Evolutionary conservation across 768 basidiomycete species (phyloP), one percentile per base, ranked within the genome.

Genomic region (Phylloporus arenicola): DNA sequence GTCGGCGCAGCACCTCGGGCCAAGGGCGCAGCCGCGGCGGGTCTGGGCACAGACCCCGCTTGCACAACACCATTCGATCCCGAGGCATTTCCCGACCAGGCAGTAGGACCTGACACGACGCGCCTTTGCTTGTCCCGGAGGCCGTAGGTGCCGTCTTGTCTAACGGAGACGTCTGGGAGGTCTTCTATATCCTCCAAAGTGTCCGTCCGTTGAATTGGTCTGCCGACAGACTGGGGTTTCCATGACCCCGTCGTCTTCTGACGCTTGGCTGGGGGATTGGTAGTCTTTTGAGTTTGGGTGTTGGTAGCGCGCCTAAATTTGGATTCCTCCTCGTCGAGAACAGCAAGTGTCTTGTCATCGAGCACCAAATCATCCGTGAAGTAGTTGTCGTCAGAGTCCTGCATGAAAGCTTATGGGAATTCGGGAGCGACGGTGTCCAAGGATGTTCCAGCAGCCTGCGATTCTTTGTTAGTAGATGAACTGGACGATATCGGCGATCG

Each of bases 371-470:
- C 83, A 63, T 84, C 84, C 56, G 74, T 71, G 64, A 76, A 74
- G 62, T 82, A 82, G 61, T 83, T 77, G 64, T 86, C 86, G 66
- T 87, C 87, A 27, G 77, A 81, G 68, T 78, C 78, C 57, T 77
- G 70, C 82, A 85, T 86, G 50, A 49, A 53, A 53, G 43, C 25
- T 45, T 19, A 47, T 6, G 43, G 33, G 33, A 17, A 5, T 22
- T 43, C 9, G 37, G n/a, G 33, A n/a, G 35, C 38, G 38, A 16
- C 24, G 16, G 19, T 10, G 29, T 24, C 42, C 27, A 41, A 19
- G 39, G 33, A 31, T 17, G 38, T 14, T 3, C 6, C 33, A 25
- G 16, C 34, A 17, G 29, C 20, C 44, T 17, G 33, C 41, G 25
- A 14, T 29, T 35, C 45, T 19, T 19, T 4, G 20, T 24, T n/a